Base-by-base conservation (phyloP, 306 rosid genomes). In the Glycyrrhiza uralensis region DNA sequence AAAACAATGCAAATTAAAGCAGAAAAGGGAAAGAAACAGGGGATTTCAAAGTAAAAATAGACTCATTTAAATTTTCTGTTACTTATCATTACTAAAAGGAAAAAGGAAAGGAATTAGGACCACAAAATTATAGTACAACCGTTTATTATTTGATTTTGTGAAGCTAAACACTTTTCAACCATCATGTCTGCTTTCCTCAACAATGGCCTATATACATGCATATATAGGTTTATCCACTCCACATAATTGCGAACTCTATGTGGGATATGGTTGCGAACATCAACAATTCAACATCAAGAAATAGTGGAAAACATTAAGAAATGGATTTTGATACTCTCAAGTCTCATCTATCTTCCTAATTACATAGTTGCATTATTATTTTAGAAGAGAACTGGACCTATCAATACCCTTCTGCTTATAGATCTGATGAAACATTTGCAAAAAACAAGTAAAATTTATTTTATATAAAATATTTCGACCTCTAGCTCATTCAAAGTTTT, bases 51-150 rank as follows among this genome's bases (percentile, higher is more conserved):
- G 39, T 30, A 33, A 66, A 56, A 66, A 56, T 14, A 56, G 49
- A 62, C 5, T 18, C 13, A 26, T 36, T 36, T 29, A 42, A 54
- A 67, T 57, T 58, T 28, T 39, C 23, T 74, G 61, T 58, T 36
- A 36, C 52, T 72, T 19, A n/a, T 28, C 33, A 49, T 22, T 42
- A 26, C 15, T 28, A 6, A 33, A 69, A 55, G 29, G 17, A 28
- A 49, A 76, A 59, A 6, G 17, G 22, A 11, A 57, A 67, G 14
- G 52, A 11, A 51, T 22, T 17, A 58, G 79, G 79, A 81, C 79
- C 76, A 46, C 59, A 45, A 52, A 50, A 69, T 75, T 52, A 46
- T 41, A 63, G 58, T 19, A 12, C 23, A 7, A 15, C 15, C 36
- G 1, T 35, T 23, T 71, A n/a, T 57, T 17, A 6, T 28, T 18